These are phyloP conservation scores for Chlamydomonas urium DNA, from an alignment of 139 green algal species.

Conservation along the genomic window DNA sequence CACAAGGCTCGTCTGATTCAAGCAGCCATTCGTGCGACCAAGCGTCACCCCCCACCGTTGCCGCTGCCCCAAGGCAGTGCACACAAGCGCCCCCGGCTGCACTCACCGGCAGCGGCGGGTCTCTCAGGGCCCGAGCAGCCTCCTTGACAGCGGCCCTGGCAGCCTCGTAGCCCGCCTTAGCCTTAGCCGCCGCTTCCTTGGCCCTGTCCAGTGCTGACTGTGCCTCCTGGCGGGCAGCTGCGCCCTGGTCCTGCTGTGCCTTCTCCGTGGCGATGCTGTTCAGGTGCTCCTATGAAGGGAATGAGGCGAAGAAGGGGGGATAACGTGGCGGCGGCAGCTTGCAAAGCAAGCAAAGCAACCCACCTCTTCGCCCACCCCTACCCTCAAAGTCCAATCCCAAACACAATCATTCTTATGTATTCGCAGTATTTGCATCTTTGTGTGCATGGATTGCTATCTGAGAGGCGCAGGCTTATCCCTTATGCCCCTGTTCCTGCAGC, in stretches of 20 bases:
- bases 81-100: too few relatives aligned
- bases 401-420: too few relatives aligned
- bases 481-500: not conserved
- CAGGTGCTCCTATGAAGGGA: conserved; percentile 31
- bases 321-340: not conserved
- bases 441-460: too few relatives aligned
- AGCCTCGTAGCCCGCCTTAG: conserved; percentile 25
- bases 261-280: conserved; percentile 17
- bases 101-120: conserved; percentile 21
- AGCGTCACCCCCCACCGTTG: too few relatives aligned
- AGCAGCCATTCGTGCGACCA: too few relatives aligned
- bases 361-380: too few relatives aligned
- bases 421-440: too few relatives aligned
- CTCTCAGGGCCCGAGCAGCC: not conserved
- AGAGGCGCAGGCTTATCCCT: not conserved
- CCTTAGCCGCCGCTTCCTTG: conserved; percentile 22
- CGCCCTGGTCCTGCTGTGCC: conserved; percentile 1
- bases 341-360: too few relatives aligned
- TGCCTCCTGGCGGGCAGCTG: not conserved
- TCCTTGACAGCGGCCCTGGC: conserved; percentile 6
- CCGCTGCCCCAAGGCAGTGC: too few relatives aligned
- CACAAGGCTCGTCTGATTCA: too few relatives aligned
- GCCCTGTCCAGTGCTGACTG: conserved; percentile 24
- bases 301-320: not conserved
- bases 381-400: too few relatives aligned